A percentile compares a stretch with the other conserved stretches of the same genome.
Conservation (phyloP, 768 basidiomycete species). For the Psilocybe azurescens region DNA sequence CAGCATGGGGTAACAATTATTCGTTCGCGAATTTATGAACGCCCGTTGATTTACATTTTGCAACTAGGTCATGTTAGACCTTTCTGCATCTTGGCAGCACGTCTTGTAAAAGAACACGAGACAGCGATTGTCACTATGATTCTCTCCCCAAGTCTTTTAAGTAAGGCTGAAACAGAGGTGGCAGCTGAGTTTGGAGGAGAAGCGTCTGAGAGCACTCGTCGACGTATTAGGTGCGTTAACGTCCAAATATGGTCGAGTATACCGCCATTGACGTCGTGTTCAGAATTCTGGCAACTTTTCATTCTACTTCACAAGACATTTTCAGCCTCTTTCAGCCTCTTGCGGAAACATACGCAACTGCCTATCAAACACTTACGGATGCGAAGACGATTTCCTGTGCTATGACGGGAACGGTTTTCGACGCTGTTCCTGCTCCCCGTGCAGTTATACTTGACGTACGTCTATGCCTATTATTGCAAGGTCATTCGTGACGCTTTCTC, state of each 20-base stretch:
- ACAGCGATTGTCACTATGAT: constrained; percentile 2
- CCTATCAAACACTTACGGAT: constrained; percentile 2
- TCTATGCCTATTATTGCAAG: neutral
- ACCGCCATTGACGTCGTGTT: neutral
- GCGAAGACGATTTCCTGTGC: constrained; percentile 1
- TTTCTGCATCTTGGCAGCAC: constrained; percentile 9
- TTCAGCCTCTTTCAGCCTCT: neutral
- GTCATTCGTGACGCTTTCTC: neutral
- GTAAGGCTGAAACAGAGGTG: constrained; percentile 6
- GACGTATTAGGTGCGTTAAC: constrained; percentile 5
- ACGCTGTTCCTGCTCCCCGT: constrained; percentile 1
- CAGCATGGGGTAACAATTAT: constrained; percentile 2
- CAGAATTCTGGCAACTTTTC: neutral
- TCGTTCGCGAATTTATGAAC: neutral
- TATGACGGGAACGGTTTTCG: constrained; percentile 2
- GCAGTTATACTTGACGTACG: constrained; percentile 6
- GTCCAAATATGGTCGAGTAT: neutral
- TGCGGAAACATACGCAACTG: neutral
- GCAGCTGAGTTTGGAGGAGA: constrained; percentile 6
- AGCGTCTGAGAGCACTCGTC: neutral
- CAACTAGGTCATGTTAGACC: constrained; percentile 6
- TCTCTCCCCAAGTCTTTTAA: neutral
- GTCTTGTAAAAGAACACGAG: constrained; percentile 9
- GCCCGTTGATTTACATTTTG: neutral
- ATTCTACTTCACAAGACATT: neutral